Evolutionary conservation across 345 rosid genomes (phyloP), one percentile per base, ranked within the genome.

Genomic region (Euclidium syriacum): DNA sequence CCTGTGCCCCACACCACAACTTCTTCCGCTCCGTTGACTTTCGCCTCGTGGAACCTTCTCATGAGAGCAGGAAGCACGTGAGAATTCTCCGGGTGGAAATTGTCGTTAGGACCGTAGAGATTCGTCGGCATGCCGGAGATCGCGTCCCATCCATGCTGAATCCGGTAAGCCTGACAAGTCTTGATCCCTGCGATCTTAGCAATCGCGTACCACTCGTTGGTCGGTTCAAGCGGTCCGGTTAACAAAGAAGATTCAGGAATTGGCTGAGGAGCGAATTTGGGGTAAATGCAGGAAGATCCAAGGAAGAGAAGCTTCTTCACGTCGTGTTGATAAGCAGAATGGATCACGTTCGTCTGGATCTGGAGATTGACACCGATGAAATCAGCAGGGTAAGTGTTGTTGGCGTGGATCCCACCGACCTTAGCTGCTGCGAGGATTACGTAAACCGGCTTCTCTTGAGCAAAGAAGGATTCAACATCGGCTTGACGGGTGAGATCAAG

Each of bases 1-100:
- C 99, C 99, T 0, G 85, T 82, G n/a, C 99, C 99, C 99, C 99
- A 94, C 35, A 94, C 97, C 34, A 94, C 99, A 33, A 94, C 99
- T 72, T 87, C 80, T 1, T 87, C 85, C 0, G 87, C 91, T 10
- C 72, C 56, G n/a, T 67, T 78, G 34, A 73, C 85, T 64, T 94
- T 94, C 2, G 97, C 95, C 62, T 84, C 88, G 12, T 87, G 97
- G 42, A 94, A 90, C 68, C 97, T 77, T 76, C 95, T 78, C 80
- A 90, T 90, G 64, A 94, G 51, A 1, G 97, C 99, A 10, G 99
- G 99, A 39, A 94, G 71, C 24, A 90, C 99, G 39, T 94, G 97
- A 0, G 97, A 94, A 52, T 90, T 94, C 65, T 94, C 90, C 0
- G 92, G 97, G 48, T 94, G 99, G 65, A 90, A 90, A 16, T 94